A percentile compares a stretch with the other conserved stretches of the same genome.
phyloP scores from a whole-genome alignment of 768 basidiomycete species.

The Suillus subalutaceus region DNA sequence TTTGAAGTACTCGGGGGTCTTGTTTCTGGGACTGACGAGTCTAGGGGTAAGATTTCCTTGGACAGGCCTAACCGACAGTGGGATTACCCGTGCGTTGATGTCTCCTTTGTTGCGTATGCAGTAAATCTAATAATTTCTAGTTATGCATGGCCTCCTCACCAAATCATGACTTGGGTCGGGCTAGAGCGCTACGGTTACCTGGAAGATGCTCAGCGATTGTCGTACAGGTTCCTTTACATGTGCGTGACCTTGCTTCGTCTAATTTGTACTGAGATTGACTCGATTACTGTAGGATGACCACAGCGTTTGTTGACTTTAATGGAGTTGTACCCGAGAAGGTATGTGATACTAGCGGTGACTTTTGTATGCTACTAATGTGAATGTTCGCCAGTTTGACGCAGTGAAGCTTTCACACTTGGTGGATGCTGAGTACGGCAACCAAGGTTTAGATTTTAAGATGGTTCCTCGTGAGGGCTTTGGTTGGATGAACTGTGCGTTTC shows the following conservation, averaged over 20 bases:
- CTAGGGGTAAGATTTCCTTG: constrained; percentile 91
- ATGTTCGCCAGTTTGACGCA: constrained; percentile 75
- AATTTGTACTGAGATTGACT: constrained; percentile 8
- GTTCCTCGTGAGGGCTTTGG: constrained; percentile 98
- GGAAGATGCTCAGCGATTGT: constrained; percentile 89
- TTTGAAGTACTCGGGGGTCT: constrained; percentile 96
- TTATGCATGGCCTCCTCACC: constrained; percentile 93
- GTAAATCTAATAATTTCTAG: constrained; percentile 35
- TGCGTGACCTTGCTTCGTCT: constrained; percentile 31
- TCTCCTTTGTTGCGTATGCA: constrained; percentile 12
- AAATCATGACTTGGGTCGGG: constrained; percentile 98
- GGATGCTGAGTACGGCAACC: constrained; percentile 96
- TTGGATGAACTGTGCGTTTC: constrained; percentile 88
- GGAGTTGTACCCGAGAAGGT: constrained; percentile 98
- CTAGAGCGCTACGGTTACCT: constrained; percentile 94
- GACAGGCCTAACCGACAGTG: constrained; percentile 98
- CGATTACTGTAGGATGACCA: constrained; percentile 72
- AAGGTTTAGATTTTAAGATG: constrained; percentile 97
- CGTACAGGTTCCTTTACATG: constrained; percentile 99
- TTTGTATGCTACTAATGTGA: constrained; percentile 3
- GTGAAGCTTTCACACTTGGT: constrained; percentile 95
- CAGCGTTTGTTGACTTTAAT: constrained; percentile 94
- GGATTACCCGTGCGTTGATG: constrained; percentile 85
- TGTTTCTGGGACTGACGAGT: constrained; percentile 96
- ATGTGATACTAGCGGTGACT: constrained; percentile 12